A percentile compares a stretch with the other conserved stretches of the same genome.
Conservation (phyloP, 2,329 filamentous ascomycete genomes). For the Chaetomium olivaceum region DNA sequence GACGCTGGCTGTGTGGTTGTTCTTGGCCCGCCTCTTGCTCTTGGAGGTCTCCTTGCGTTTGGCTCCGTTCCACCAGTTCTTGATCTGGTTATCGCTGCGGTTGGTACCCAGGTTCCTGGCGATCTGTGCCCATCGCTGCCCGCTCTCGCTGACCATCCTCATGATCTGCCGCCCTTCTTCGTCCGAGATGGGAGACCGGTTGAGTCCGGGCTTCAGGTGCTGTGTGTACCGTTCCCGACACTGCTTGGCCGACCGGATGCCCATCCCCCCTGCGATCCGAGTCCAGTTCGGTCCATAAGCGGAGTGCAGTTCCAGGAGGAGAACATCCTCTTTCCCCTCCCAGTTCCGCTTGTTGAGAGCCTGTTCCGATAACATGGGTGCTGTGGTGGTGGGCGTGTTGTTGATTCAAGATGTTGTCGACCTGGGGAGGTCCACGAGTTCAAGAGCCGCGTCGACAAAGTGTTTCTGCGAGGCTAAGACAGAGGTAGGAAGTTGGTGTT, state of each 20-base stretch:
- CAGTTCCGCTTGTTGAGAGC: slow-evolving; percentile 44
- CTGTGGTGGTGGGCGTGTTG: neutral
- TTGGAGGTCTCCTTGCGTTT: slow-evolving; percentile 60
- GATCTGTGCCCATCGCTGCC: slow-evolving; percentile 91
- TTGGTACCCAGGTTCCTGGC: slow-evolving; percentile 72
- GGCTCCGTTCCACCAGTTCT: slow-evolving; percentile 97
- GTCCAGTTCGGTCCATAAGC: slow-evolving; percentile 76
- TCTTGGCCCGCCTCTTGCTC: slow-evolving; percentile 14
- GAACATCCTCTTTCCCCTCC: slow-evolving; percentile 69
- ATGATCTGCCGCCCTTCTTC: slow-evolving; percentile 75
- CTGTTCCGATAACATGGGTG: slow-evolving; percentile 18
- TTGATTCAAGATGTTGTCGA: neutral
- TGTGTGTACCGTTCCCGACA: slow-evolving; percentile 94
- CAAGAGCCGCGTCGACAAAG: neutral
- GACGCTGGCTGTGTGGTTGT: neutral
- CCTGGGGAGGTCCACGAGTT: neutral
- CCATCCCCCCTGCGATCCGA: slow-evolving; percentile 73
- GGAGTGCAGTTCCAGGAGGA: slow-evolving; percentile 58
- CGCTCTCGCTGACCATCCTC: slow-evolving; percentile 72
- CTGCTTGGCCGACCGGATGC: slow-evolving; percentile 82
- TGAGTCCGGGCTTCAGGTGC: slow-evolving; percentile 77
- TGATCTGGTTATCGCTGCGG: slow-evolving; percentile 91
- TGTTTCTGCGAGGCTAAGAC: neutral
- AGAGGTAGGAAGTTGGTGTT: neutral
- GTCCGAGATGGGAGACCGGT: slow-evolving; percentile 70